Evolutionary conservation across 768 basidiomycete species (phyloP), one percentile per base, ranked within the genome.

Genomic region (Lanmaoa pseudosensibilis): DNA sequence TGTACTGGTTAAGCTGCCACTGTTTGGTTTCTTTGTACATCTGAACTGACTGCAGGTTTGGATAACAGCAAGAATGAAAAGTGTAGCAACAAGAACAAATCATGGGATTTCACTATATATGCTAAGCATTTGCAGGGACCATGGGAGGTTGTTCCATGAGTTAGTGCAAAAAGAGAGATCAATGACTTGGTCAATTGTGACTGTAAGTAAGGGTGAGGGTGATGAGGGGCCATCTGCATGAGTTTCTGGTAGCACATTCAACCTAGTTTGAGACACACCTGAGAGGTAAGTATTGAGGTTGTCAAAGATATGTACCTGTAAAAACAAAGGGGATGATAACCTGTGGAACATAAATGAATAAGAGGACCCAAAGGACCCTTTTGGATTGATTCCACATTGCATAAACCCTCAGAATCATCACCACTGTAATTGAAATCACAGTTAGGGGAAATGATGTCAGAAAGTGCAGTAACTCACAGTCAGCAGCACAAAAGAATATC

Each of bases 401-500:
- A 33, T 46, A 32, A 8, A 46, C 46, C 18, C 46, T 19, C 19
- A 46, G 4, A 6, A 46, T 32, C 46, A 46, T 46, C 8, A 34
- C 21, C 4, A 47, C 46, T 47, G 33, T 16, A 21, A 47, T 23
- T 6, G 4, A 16, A 23, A 10, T 23, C 0, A 16, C 8, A 4
- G 21, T 43, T 0, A 2, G 4, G 13, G 1, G 25, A 19, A 4
- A 1, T 25, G 32, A 37, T n/a, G 30, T 25, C 6, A 2, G 6
- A 13, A 5, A 1, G 4, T 13, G 39, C 25, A n/a, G 1, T 6
- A 6, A 30, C 54, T 37, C 8, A 47, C 46, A 5, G 16, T 64
- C 55, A 19, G 52, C 38, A 21, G 15, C 46, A 34, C 18, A 16
- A 15, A 51, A 4, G 7, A 64, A 64, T 6, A 60, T 23, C n/a